These are phyloP conservation scores for Penicillium freii DNA, from an alignment of 2,329 filamentous ascomycete species.

Conservation along the genomic window DNA sequence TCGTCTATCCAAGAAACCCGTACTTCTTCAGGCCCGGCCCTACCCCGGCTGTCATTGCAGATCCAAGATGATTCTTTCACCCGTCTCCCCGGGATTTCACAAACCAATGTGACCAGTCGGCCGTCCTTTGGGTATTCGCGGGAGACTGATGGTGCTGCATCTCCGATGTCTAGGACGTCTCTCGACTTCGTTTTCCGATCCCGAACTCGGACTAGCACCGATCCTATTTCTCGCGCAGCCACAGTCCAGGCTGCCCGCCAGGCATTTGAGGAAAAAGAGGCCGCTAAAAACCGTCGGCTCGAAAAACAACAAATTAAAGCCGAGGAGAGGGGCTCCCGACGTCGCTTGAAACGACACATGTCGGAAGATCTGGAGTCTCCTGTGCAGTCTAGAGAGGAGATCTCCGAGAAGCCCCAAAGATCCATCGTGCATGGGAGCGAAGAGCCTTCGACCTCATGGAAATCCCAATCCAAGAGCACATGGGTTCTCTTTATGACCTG, in stretches of 20 bases:
- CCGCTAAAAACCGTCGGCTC: slow-evolving; percentile 54
- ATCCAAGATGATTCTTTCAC: slow-evolving; percentile 45
- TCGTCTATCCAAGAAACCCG: slow-evolving; percentile 20
- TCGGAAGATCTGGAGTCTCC: slow-evolving; percentile 14
- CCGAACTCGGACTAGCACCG: slow-evolving; percentile 50
- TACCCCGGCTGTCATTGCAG: slow-evolving; percentile 36
- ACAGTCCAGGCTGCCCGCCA: slow-evolving; percentile 56
- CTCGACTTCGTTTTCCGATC: slow-evolving; percentile 57
- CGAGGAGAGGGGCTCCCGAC: slow-evolving; percentile 45
- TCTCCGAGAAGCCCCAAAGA: slow-evolving; percentile 22
- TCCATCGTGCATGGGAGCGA: slow-evolving; percentile 2
- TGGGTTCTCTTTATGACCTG: slow-evolving; percentile 59
- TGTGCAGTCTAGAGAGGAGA: slow-evolving; percentile 14
- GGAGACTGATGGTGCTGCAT: slow-evolving; percentile 53
- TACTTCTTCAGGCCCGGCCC: slow-evolving; percentile 32
- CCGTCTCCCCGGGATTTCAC: slow-evolving; percentile 51
- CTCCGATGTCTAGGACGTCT: slow-evolving; percentile 55
- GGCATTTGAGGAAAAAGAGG: slow-evolving; percentile 60
- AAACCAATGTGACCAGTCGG: slow-evolving; percentile 53
- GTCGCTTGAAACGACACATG: slow-evolving; percentile 41
- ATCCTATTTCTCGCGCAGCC: slow-evolving; percentile 55
- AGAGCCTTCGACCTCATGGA: slow-evolving; percentile 27
- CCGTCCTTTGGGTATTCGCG: slow-evolving; percentile 49
- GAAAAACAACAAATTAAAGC: slow-evolving; percentile 53
- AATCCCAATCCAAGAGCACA: slow-evolving; percentile 36